Percentiles rank a stretch among this genome's conserved stretches.
Conservation (phyloP, 2,329 filamentous ascomycete species). For the Claviceps maximensis region DNA sequence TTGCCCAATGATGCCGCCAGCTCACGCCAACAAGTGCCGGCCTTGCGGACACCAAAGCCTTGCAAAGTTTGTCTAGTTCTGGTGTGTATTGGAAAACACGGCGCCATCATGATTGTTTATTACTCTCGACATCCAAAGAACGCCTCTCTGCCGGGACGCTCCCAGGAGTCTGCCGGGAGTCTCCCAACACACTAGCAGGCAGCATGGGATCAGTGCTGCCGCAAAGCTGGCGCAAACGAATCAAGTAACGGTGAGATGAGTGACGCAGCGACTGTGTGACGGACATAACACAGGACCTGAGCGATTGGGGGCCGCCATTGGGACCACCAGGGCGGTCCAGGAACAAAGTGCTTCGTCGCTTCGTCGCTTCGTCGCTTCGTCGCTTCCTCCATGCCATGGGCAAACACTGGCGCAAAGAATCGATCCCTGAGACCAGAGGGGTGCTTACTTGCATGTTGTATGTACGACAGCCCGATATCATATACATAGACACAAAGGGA, state of each 20-base stretch:
- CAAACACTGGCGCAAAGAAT: too few relatives aligned
- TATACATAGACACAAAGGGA: too few relatives aligned
- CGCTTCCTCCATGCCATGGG: too few relatives aligned
- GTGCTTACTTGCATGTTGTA: too few relatives aligned
- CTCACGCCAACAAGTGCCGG: not conserved
- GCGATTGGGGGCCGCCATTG: not conserved
- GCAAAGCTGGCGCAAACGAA: not conserved
- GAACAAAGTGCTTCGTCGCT: not conserved
- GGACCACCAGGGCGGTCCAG: not conserved
- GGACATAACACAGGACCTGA: not conserved
- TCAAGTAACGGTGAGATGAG: slow-evolving; percentile 1
- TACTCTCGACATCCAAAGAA: not conserved
- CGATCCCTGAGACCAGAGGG: too few relatives aligned
- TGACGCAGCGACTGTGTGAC: not conserved
- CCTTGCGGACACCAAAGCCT: not conserved
- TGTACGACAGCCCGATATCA: too few relatives aligned
- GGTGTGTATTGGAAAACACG: not conserved
- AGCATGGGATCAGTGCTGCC: not conserved
- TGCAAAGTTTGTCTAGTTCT: not conserved
- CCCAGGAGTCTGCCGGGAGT: too few relatives aligned
- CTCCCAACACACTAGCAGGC: not conserved
- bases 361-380: too few relatives aligned
- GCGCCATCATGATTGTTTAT: not conserved
- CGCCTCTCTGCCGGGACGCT: too few relatives aligned
- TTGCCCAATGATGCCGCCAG: not conserved